Evolutionary conservation across 495 filamentous ascomycete species (phyloP), one percentile per base, ranked within the genome.

Genomic region (Daldinia grandis): DNA sequence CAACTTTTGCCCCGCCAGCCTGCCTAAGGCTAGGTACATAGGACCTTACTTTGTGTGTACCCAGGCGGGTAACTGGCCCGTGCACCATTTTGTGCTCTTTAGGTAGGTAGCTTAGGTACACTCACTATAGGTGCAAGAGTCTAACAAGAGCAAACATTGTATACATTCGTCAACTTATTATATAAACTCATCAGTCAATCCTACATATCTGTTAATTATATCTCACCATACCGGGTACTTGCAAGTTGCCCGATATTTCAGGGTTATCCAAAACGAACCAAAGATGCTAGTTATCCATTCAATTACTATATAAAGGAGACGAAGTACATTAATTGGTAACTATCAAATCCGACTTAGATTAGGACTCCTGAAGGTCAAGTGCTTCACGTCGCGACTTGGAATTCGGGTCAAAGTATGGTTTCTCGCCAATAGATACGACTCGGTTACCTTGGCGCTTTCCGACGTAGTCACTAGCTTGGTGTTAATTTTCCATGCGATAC

Each of bases 351-450:
- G 4, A 10, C n/a, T 10, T 31, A 14, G 37, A 14, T 10, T 17
- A 24, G 7, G 19, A n/a, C 6, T 14, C 19, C 51, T 37, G 31
- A 53, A 64, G 27, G 15, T 69, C 86, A 53, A 92, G 78, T 4
- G 78, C 84, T 72, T 91, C 84, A 33, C 87, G 80, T 33, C 88
- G 80, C 12, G 85, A 87, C 28, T 85, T 87, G 3, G 87, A 88
- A 33, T 82, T 85, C 0, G 83, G 79, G 62, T 89, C 89, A 61
- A 87, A 83, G 75, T 86, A 91, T 5, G 90, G 89, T 60, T 81
- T 81, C 81, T 92, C 90, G 0, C 89, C 89, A 57, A 91, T 75
- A n/a, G 86, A 85, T 3, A 90, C 87, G 21, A 83, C 86, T 17
- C 90, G 81, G 61, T 90, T 83, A 8, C 89, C 89, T 44, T 84